Evolutionary conservation across 2,329 filamentous ascomycete species (phyloP).

Genomic region (Hypoxylon sp.): DNA sequence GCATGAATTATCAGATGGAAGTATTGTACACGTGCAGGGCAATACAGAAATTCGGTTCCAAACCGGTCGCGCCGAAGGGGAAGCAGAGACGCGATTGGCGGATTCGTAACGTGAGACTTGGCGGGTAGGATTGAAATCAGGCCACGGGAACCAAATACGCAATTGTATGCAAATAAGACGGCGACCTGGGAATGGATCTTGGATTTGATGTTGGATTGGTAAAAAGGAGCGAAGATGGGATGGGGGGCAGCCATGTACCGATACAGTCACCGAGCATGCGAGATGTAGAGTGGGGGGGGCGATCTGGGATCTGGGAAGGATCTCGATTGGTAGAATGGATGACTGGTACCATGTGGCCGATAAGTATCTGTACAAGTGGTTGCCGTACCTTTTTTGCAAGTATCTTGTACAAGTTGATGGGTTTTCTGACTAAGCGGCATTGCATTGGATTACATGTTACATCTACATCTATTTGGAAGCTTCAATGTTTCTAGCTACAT

Average conservation of each 20-base stretch:
- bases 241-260: constrained; percentile 17
- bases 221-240: constrained; percentile 11
- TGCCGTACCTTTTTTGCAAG: background rate
- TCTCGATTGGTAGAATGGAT: constrained; percentile 44
- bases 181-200: constrained; percentile 29
- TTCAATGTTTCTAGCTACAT: too few species aligned
- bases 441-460: background rate
- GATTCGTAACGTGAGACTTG: constrained; percentile 20
- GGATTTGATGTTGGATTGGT: constrained; percentile 16
- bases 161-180: constrained; percentile 33
- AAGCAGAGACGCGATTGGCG: constrained; percentile 20
- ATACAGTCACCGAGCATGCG: constrained; percentile 34
- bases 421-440: constrained; percentile 23
- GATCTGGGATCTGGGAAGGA: constrained; percentile 45
- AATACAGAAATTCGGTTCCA: constrained; percentile 10
- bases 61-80: constrained; percentile 32
- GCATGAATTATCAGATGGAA: constrained; percentile 19
- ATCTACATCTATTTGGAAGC: too few species aligned
- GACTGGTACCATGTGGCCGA: constrained; percentile 40
- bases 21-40: constrained; percentile 20
- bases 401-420: constrained; percentile 3
- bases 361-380: constrained; percentile 30
- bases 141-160: constrained; percentile 26
- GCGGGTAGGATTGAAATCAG: constrained; percentile 43
- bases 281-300: constrained; percentile 40